These are phyloP conservation scores for Artemisia tridentata DNA, from an alignment of 129 eudicot genomes.

Conservation along the genomic window DNA sequence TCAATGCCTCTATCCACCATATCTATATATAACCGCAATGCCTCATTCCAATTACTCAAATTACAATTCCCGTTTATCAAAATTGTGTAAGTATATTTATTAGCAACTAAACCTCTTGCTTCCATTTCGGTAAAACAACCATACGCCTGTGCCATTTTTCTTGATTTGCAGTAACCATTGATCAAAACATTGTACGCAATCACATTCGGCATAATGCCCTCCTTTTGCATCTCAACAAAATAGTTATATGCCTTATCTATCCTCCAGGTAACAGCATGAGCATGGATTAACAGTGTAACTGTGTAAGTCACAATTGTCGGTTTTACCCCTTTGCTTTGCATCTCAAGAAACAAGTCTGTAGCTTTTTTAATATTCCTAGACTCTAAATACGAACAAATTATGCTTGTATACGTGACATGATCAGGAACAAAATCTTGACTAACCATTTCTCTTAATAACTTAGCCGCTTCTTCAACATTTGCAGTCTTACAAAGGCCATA, in stretches of 20 bases:
- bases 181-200: slow-evolving; percentile 58
- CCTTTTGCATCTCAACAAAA: slow-evolving; percentile 54
- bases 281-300: slow-evolving; percentile 50
- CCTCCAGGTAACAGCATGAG: slow-evolving; percentile 45
- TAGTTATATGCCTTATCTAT: slow-evolving; percentile 49
- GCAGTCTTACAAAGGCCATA: slow-evolving; percentile 51
- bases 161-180: slow-evolving; percentile 53
- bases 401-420: slow-evolving; percentile 62
- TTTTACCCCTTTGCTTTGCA: slow-evolving; percentile 51
- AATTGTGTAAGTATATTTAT: slow-evolving; percentile 57
- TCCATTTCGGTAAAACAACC: slow-evolving; percentile 49
- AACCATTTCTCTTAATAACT: slow-evolving; percentile 49
- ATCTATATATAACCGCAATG: slow-evolving; percentile 47
- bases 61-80: slow-evolving; percentile 52
- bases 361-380: slow-evolving; percentile 48
- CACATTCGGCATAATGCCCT: slow-evolving; percentile 55
- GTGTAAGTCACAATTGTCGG: slow-evolving; percentile 70
- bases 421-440: slow-evolving; percentile 47
- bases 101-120: slow-evolving; percentile 39
- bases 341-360: slow-evolving; percentile 43
- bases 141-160: slow-evolving; percentile 52
- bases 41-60: slow-evolving; percentile 55
- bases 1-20: slow-evolving; percentile 58
- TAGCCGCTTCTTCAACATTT: slow-evolving; percentile 44
- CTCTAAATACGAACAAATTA: slow-evolving; percentile 55